Percentiles rank a stretch among this genome's conserved stretches.
Evolutionary conservation across 768 basidiomycete species (phyloP).

Genomic region (Mycena alexandri): DNA sequence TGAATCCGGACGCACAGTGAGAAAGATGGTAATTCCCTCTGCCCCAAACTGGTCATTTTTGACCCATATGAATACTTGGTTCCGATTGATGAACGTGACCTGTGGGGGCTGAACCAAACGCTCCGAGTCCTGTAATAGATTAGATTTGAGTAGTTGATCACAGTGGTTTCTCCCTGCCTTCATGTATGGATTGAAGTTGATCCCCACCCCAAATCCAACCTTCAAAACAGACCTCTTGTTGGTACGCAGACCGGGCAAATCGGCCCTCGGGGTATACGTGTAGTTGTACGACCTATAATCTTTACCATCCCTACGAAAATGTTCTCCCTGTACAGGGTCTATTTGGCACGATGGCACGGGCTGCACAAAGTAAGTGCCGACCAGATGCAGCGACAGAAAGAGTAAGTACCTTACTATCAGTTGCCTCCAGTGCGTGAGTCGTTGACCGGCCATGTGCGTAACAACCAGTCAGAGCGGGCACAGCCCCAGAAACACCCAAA

Average conservation of each 20-base stretch:
- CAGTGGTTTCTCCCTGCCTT: neutral
- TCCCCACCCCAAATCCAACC: neutral
- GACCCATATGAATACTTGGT: conserved; percentile 1
- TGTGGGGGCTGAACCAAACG: neutral
- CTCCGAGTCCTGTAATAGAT: neutral
- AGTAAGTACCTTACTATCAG: conserved; percentile 8
- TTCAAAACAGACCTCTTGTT: neutral
- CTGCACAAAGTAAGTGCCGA: neutral
- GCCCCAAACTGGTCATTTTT: neutral
- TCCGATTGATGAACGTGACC: neutral
- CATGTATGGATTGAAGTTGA: too few relatives aligned
- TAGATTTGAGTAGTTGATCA: neutral
- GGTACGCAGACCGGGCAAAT: neutral
- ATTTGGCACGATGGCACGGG: neutral
- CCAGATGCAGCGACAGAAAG: neutral
- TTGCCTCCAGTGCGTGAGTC: neutral
- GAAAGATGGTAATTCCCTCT: neutral
- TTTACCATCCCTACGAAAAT: neutral
- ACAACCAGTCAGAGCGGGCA: neutral
- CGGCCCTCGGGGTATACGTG: neutral
- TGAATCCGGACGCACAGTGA: neutral
- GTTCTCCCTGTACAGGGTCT: neutral
- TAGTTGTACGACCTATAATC: conserved; percentile 10
- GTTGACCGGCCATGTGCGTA: neutral
- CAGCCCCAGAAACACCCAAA: neutral